Evolutionary conservation across 2,329 filamentous ascomycete genomes (phyloP), one percentile per base, ranked within the genome.

Genomic region (Paraphaeosphaeria minitans): DNA sequence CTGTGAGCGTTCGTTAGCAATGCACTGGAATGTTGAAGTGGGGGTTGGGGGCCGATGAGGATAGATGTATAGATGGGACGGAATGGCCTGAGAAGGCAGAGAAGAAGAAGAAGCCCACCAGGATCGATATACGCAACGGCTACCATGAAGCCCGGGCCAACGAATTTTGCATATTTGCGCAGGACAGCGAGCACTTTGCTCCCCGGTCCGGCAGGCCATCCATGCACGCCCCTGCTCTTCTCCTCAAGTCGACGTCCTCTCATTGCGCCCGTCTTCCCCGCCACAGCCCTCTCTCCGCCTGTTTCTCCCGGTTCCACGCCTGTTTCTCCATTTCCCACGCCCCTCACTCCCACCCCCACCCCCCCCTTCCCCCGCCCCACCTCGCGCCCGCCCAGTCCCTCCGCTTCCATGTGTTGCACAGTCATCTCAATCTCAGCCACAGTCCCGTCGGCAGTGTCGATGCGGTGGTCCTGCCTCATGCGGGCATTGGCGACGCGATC

Each of bases 61-160:
- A 19, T n/a, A n/a, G 41, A 22, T 43, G 22, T n/a, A 22, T 9
- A 7, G 19, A 43, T 3, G 41, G 2, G 41, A 43, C 41, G 19
- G 2, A 22, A 43, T 3, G 19, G 8, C 10, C 13, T 8, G 4
- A 22, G 19, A 41, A 27, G 46, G 57, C 37, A 59, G 53, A 52
- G 53, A 37, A 35, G 13, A 24, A 52, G 53, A 37, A 35, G 13
- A 24, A 46, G 65, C 67, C 39, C 66, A 71, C 79, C 79, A 13
- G 80, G 80, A 68, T 82, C 80, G 51, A 82, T 82, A 66, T 82
- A 82, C 19, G 80, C 80, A 51, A 82, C 80, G 24, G 78, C 75
- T 35, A 82, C 75, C 76, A 91, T 85, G 70, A 90, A 89, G 1
- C 88, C 88, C 10, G 88, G 88, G 0, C 88, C 88, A 50, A 90